Conservation (phyloP, 78 protist species). For the Trichosphaerium sp. region DNA sequence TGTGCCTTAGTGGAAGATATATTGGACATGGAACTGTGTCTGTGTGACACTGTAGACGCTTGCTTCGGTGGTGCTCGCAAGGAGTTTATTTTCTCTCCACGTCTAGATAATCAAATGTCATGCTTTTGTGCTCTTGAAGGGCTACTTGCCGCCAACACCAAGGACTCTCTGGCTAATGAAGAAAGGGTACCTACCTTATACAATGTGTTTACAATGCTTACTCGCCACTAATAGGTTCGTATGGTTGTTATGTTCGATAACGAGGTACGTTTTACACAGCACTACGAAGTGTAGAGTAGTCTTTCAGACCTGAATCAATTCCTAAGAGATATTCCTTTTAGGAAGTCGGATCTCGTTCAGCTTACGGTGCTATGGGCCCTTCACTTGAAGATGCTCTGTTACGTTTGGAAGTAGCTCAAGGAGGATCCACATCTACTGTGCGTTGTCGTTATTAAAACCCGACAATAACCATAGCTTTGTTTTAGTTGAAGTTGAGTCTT, state of each 20-base stretch:
- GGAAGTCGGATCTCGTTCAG: too few relatives aligned
- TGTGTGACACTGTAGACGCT: conserved; percentile 75
- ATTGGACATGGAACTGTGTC: conserved; percentile 67
- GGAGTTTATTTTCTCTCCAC: conserved; percentile 77
- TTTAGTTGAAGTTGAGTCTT: too few relatives aligned
- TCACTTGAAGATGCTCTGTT: too few relatives aligned
- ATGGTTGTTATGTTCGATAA: neutral
- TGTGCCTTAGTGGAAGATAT: conserved; percentile 27
- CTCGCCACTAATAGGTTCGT: neutral
- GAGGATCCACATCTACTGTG: too few relatives aligned
- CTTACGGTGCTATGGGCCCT: too few relatives aligned
- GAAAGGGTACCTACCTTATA: too few relatives aligned
- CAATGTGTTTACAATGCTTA: neutral
- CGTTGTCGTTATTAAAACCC: too few relatives aligned
- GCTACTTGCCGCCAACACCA: neutral
- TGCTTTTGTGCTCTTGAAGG: conserved; percentile 62
- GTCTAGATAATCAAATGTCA: conserved; percentile 81
- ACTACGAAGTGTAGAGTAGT: too few relatives aligned
- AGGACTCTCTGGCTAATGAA: neutral
- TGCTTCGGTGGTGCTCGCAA: conserved; percentile 60
- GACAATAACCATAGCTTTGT: too few relatives aligned
- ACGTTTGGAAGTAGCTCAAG: too few relatives aligned
- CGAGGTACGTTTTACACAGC: neutral
- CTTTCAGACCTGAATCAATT: too few relatives aligned
- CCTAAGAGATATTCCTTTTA: too few relatives aligned